Evolutionary conservation across 2,329 filamentous ascomycete species (phyloP).

Genomic region (Thelonectria rubi): DNA sequence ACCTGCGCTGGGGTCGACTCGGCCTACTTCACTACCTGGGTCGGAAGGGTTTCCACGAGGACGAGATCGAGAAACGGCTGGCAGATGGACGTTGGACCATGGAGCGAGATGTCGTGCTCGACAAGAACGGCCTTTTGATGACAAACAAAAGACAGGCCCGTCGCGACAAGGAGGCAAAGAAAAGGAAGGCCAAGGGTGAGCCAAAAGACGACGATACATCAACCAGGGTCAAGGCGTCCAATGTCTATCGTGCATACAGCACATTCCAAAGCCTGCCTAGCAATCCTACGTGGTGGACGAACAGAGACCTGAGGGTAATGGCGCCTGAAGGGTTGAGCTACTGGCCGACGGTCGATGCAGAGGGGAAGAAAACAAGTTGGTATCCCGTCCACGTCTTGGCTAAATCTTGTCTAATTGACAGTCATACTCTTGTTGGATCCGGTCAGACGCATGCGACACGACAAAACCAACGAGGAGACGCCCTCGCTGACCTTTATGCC

Average conservation of each 20-base stretch:
- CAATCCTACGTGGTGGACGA: slow-evolving; percentile 36
- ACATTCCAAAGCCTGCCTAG: slow-evolving; percentile 39
- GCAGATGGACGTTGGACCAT: slow-evolving; percentile 37
- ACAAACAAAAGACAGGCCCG: slow-evolving; percentile 26
- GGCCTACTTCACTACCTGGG: slow-evolving; percentile 39
- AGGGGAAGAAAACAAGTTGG: slow-evolving; percentile 36
- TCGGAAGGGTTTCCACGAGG: slow-evolving; percentile 39
- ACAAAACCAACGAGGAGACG: slow-evolving; percentile 30
- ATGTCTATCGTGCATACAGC: slow-evolving; percentile 43
- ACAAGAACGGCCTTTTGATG: slow-evolving; percentile 36
- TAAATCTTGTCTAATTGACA: slow-evolving; percentile 21
- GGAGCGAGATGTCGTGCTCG: slow-evolving; percentile 36
- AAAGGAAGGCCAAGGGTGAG: slow-evolving; percentile 14
- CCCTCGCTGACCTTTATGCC: slow-evolving; percentile 44
- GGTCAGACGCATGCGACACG: slow-evolving; percentile 34
- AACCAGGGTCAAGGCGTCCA: slow-evolving; percentile 35
- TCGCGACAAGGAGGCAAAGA: slow-evolving; percentile 19
- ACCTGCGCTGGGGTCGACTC: slow-evolving; percentile 36
- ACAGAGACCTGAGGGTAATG: slow-evolving; percentile 42
- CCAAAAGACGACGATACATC: slow-evolving; percentile 21
- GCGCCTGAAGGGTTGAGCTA: slow-evolving; percentile 41
- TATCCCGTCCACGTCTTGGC: not conserved
- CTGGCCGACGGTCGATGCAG: slow-evolving; percentile 35
- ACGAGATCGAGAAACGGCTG: slow-evolving; percentile 37
- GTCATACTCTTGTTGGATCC: slow-evolving; percentile 40